Conservation (phyloP, 306 rosid genomes). For the apple (Malus domestica) region ASM211411v1 NC_041803.1:12790001-12790500, state of each 20-base stretch:
- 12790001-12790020: no score
- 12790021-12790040: no score
- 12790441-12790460: neutral
- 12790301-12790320: neutral
- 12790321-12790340: neutral
- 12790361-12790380: neutral
- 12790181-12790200: no score
- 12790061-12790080: no score
- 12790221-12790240: neutral
- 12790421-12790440: neutral
- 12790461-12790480: neutral
- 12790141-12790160: no score
- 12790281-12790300: neutral
- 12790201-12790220: neutral
- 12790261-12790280: neutral
- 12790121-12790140: no score
- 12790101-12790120: no score
- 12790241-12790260: neutral
- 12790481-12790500: neutral
- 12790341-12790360: neutral
- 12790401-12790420: neutral
- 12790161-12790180: no score
- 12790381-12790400: neutral
- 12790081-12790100: no score
- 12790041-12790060: no score